phyloP scores from a whole-genome alignment of 345 rosid species.

The Eucalyptus pumila region DNA sequence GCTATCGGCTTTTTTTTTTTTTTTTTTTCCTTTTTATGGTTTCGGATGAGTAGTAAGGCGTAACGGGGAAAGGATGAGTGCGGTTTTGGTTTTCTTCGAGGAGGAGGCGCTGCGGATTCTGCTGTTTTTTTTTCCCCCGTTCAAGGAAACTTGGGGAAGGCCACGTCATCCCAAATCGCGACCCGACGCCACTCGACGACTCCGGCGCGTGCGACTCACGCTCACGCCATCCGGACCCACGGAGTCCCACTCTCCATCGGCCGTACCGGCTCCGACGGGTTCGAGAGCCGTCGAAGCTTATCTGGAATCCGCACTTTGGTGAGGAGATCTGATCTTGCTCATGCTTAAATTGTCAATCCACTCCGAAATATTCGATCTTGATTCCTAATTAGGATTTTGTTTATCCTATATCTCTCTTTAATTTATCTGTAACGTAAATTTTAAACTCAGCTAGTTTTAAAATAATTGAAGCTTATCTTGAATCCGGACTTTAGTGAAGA shows the following conservation, averaged over 20 bases:
- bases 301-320: neutral
- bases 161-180: neutral
- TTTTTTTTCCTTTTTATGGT: neutral
- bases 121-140: neutral
- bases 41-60: neutral
- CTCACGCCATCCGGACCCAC: neutral
- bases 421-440: too few relatives aligned
- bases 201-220: neutral
- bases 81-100: neutral
- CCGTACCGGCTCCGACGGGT: neutral
- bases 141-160: neutral
- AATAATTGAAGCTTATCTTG: too few relatives aligned
- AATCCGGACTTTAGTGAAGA: too few relatives aligned
- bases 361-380: neutral
- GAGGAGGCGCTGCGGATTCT: neutral
- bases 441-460: accelerated
- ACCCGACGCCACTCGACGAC: neutral
- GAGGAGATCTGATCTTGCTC: neutral
- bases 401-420: neutral
- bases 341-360: too few relatives aligned
- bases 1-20: neutral
- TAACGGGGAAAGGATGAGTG: neutral
- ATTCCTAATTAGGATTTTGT: neutral
- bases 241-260: too few relatives aligned
- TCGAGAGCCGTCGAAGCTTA: neutral